Evolutionary conservation across 768 basidiomycete genomes (phyloP), one percentile per base, ranked within the genome.

Genomic region (Tricholoma bakamatsutake): DNA sequence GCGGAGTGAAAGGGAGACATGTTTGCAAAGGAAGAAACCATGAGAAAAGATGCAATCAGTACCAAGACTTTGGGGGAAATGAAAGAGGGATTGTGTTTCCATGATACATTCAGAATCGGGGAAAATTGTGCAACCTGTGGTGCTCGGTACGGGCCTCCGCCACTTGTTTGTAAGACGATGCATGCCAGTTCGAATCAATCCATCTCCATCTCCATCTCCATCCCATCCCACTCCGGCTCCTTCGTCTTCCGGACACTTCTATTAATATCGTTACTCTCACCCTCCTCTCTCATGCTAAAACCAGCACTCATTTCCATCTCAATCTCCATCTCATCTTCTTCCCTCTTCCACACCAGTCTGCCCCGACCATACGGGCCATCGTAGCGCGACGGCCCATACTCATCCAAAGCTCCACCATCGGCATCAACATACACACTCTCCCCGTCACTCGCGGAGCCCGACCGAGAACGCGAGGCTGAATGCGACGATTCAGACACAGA

Each of bases 201-300:
- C 80, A 87, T 81, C 62, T 85, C 83, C 83, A 86, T 85, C 54
- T 86, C 88, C 83, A 89, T 87, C 57, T 83, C 82, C 76, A 81
- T 77, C 4, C 80, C 82, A 50, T 83, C 81, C 83, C 82, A 84
- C 56, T 64, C 62, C 21, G 68, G 62, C 47, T 62, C 77, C 62
- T 61, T 62, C 57, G 62, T 60, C 54, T 49, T 56, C 57, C 43
- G 58, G 57, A 52, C 35, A n/a, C 21, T n/a, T 15, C 59, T 52
- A 57, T 50, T 60, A 43, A 55, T 60, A 56, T 57, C 60, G 57
- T 74, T 73, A 52, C 73, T 73, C 61, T 79, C 82, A 28, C 76
- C 76, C 61, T 79, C 78, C 61, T 79, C 79, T 31, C 72, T 63
- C 18, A 77, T 72, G 55, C 70, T 73, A 55, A 71, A 74, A 50